A percentile compares a stretch with the other conserved stretches of the same genome.
Evolutionary conservation across 768 basidiomycete species (phyloP).

Genomic region (Lactifluus volemus): DNA sequence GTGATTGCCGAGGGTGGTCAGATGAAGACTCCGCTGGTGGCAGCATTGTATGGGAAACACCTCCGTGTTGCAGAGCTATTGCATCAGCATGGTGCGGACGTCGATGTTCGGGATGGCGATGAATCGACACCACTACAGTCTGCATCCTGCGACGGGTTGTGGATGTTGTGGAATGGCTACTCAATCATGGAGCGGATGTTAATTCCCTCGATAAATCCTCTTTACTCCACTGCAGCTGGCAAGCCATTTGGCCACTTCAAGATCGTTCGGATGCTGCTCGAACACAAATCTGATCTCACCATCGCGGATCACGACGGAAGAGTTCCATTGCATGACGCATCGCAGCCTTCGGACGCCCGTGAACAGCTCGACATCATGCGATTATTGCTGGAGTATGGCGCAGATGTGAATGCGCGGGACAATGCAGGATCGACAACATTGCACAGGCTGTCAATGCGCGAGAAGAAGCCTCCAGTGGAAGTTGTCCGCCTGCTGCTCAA

Average conservation of each 20-base stretch:
- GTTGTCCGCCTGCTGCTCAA: neutral
- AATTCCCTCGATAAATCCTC: rapidly evolving
- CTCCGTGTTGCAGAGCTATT: neutral
- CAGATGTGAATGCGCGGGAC: neutral
- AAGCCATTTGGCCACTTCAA: neutral
- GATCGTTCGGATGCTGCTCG: neutral
- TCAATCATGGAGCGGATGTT: neutral
- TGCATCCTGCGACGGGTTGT: neutral
- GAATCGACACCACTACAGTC: rapidly evolving
- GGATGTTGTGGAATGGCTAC: neutral
- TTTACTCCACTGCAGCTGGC: neutral
- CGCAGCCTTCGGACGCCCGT: neutral
- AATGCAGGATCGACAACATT: neutral
- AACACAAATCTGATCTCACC: neutral
- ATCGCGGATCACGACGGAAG: neutral
- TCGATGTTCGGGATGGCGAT: neutral
- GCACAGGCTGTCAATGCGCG: neutral
- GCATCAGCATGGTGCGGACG: neutral
- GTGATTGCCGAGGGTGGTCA: neutral
- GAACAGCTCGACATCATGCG: neutral
- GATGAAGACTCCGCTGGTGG: neutral
- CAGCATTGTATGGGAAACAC: neutral
- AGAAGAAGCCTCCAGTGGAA: neutral
- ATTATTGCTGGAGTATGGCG: neutral
- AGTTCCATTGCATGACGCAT: neutral